A percentile compares a stretch with the other conserved stretches of the same genome.
Evolutionary conservation across 169 alveolate genomes (phyloP).

Genomic region (Plasmodium malariae): DNA sequence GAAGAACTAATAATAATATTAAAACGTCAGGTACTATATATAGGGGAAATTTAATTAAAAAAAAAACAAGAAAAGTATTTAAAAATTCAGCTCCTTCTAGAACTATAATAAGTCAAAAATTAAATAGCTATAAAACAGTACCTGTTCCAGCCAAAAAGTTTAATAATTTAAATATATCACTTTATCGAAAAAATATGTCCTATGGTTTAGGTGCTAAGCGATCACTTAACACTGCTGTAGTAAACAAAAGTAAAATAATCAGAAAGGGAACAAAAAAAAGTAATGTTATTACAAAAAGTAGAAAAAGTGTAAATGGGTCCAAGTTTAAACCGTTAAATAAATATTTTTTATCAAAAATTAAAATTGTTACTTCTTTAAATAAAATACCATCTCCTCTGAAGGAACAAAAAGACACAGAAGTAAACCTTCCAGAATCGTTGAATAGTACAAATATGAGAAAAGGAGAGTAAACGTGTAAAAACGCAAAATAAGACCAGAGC

Average conservation of each 20-base stretch:
- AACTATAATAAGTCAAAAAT: conserved; percentile 29
- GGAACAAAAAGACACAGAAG: conserved; percentile 75
- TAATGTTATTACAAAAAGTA: conserved; percentile 1
- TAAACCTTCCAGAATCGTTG: conserved; percentile 72
- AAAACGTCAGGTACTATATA: conserved; percentile 31
- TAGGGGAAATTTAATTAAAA: conserved; percentile 25
- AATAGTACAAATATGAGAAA: conserved; percentile 45
- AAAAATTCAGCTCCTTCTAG: conserved; percentile 29
- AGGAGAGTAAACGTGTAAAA: background rate
- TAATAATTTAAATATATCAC: conserved; percentile 61
- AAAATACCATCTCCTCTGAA: conserved; percentile 75
- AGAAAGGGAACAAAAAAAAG: conserved; percentile 51
- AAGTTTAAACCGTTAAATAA: conserved; percentile 68
- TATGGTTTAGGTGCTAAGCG: conserved; percentile 17
- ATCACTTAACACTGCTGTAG: conserved; percentile 15
- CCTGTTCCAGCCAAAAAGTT: conserved; percentile 16
- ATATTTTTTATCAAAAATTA: conserved; percentile 68
- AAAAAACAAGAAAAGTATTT: conserved; percentile 59
- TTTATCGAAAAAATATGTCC: conserved; percentile 62
- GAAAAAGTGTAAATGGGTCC: conserved; percentile 45
- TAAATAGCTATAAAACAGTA: conserved; percentile 57
- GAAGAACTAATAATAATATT: conserved; percentile 1
- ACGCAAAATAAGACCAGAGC: background rate
- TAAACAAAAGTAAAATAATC: conserved; percentile 48
- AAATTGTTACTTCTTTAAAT: conserved; percentile 73